Conservation (phyloP, 2,329 filamentous ascomycete species). For the Rhinocladiella mackenziei region DNA sequence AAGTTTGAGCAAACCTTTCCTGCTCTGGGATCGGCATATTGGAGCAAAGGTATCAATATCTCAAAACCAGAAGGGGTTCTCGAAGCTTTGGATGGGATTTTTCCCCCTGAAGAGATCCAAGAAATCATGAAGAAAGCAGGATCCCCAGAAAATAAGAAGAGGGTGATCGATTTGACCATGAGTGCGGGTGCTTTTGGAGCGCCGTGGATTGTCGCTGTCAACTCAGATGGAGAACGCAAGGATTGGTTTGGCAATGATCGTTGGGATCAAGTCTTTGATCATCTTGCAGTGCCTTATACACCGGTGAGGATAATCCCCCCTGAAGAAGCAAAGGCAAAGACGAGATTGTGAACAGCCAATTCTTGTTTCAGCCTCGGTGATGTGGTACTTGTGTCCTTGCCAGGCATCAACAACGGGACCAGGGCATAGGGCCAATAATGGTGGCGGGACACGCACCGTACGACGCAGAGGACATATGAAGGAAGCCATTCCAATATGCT, state of each 20-base stretch:
- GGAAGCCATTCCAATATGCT: too few relatives aligned
- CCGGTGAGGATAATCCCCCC: conserved; percentile 17
- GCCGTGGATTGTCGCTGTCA: conserved; percentile 20
- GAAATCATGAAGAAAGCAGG: conserved; percentile 22
- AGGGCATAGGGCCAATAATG: too few relatives aligned
- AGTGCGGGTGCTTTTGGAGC: conserved; percentile 20
- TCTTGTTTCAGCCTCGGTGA: too few relatives aligned
- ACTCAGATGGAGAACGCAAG: conserved; percentile 15
- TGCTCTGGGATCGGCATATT: conserved; percentile 20
- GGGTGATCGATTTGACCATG: conserved; percentile 21
- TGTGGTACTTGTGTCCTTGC: too few relatives aligned
- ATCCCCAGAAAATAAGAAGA: conserved; percentile 19
- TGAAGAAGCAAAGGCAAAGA: conserved; percentile 16
- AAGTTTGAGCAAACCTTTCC: conserved; percentile 23
- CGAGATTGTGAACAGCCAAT: conserved; percentile 8
- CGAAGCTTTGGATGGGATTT: conserved; percentile 20
- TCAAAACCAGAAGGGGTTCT: conserved; percentile 16
- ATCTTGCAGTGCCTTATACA: conserved; percentile 16
- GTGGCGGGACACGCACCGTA: too few relatives aligned
- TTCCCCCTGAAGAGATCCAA: conserved; percentile 20
- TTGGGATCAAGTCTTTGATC: conserved; percentile 22
- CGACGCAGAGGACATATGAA: too few relatives aligned
- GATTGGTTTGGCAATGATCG: conserved; percentile 25
- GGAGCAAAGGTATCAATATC: conserved; percentile 25
- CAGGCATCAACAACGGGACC: too few relatives aligned